Percentiles rank a stretch among this genome's conserved stretches.
Conservation (phyloP, 2,329 filamentous ascomycete species). For the Cordyceps fumosorosea region DNA sequence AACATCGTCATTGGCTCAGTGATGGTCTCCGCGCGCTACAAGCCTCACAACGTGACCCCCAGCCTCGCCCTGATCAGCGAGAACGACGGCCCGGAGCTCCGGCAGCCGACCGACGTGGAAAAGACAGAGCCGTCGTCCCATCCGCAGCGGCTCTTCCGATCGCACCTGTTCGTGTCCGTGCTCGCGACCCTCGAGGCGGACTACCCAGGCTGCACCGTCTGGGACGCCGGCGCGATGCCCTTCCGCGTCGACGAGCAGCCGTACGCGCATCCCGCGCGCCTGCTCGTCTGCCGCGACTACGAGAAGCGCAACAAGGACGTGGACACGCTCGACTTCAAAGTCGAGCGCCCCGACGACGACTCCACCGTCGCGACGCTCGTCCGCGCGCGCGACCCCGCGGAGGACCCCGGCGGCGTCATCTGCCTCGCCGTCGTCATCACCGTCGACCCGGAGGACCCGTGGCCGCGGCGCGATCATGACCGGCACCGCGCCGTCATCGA, state of each 20-base stretch:
- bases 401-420: background rate
- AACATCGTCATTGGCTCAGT: background rate
- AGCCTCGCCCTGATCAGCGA: background rate
- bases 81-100: background rate
- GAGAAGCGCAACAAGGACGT: background rate
- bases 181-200: background rate
- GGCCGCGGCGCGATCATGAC: background rate
- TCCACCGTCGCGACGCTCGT: background rate
- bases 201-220: conserved; percentile 1
- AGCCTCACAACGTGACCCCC: background rate
- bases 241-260: background rate
- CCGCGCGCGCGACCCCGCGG: background rate
- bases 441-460: background rate
- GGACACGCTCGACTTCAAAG: background rate
- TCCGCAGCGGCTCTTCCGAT: background rate
- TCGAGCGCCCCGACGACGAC: background rate
- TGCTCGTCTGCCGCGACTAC: background rate
- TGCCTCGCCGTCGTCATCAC: background rate
- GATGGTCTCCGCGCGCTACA: background rate
- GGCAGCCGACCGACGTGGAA: background rate
- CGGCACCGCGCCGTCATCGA: background rate
- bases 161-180: background rate
- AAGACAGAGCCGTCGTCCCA: background rate
- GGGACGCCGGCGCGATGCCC: background rate
- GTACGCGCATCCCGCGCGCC: background rate